Base-by-base conservation (phyloP, 768 basidiomycete species). In the Lactarius sp. region DNA sequence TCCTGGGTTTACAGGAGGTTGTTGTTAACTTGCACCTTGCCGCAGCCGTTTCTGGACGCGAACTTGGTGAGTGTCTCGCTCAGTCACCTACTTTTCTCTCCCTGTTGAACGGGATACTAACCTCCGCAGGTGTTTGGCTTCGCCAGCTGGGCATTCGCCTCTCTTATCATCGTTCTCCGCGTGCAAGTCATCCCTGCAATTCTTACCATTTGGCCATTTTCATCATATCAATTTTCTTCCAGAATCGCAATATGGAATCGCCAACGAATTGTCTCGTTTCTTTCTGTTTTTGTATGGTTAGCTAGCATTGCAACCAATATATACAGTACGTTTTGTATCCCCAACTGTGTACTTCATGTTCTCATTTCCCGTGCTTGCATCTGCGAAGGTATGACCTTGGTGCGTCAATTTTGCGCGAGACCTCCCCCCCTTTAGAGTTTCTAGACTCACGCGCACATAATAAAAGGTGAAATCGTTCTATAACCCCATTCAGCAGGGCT, bases 201-300 rank as follows among this genome's bases (percentile, higher is more conserved):
- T 16, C 31, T 10, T 20, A 1, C 12, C 20, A 20, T 4, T 34
- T 46, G n/a, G 44, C 27, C 8, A n/a, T 22, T 13, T 51, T 52
- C n/a, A 52, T 20, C 10, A 3, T 20, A 6, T 52, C 50, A 44
- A 22, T 42, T 39, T 47, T 18, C 2, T 39, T 41, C 36, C 51
- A 52, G 59, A 22, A 44, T 36, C 42, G 59, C 59, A 33, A 60
- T 52, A 52, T 60, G 59, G 27, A 27, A 44, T 27, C 42, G n/a
- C 6, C 42, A 52, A 16, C 44, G 31, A 6, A 9, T 5, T 60
- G 14, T 2, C 27, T 27, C 27, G 27, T 27, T 27, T 27, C 27
- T 52, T 20, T 31, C 20, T 6, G 7, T 52, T 16, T 39, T 50
- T n/a, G 27, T 44, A 41, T 59, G 50, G 50, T 18, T 31, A 20